Percentiles rank a stretch among this genome's conserved stretches.
Evolutionary conservation across 2,329 filamentous ascomycete species (phyloP).

Genomic region (Pleoardoris graminearum): DNA sequence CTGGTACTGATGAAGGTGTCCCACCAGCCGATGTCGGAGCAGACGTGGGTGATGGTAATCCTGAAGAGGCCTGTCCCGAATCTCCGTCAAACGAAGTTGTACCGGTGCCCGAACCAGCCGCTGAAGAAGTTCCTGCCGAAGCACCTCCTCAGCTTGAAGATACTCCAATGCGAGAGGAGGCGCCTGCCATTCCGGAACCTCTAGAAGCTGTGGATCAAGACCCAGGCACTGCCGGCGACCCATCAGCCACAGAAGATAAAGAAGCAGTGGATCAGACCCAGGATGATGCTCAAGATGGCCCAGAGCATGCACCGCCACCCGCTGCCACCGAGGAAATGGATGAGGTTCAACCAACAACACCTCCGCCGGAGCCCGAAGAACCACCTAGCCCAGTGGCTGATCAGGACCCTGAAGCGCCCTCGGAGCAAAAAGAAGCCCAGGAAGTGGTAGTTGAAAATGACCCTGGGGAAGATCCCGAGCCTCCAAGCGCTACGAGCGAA

Average conservation of each 20-base stretch:
- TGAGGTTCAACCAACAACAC: conserved; percentile 17
- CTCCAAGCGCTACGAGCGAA: neutral
- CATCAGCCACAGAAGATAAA: neutral
- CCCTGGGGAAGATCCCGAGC: neutral
- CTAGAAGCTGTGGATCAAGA: neutral
- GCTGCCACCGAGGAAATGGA: conserved; percentile 8
- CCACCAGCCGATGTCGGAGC: neutral
- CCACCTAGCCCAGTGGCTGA: too few species aligned
- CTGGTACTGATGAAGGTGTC: neutral
- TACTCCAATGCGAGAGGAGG: neutral
- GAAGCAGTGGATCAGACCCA: neutral
- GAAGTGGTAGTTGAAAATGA: neutral
- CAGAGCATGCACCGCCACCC: neutral
- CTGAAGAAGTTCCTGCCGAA: too few species aligned
- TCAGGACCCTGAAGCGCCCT: conserved; percentile 1
- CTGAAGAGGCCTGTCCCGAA: too few species aligned
- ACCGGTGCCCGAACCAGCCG: too few species aligned
- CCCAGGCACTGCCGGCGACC: neutral
- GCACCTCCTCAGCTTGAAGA: too few species aligned
- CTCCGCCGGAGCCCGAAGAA: conserved; percentile 8
- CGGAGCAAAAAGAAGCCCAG: neutral
- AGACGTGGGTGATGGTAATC: neutral
- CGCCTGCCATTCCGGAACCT: neutral
- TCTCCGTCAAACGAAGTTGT: too few species aligned
- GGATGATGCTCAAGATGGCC: neutral